A percentile compares a stretch with the other conserved stretches of the same genome.
phyloP scores from a whole-genome alignment of 495 filamentous ascomycete species.

The Niebla homalea region DNA sequence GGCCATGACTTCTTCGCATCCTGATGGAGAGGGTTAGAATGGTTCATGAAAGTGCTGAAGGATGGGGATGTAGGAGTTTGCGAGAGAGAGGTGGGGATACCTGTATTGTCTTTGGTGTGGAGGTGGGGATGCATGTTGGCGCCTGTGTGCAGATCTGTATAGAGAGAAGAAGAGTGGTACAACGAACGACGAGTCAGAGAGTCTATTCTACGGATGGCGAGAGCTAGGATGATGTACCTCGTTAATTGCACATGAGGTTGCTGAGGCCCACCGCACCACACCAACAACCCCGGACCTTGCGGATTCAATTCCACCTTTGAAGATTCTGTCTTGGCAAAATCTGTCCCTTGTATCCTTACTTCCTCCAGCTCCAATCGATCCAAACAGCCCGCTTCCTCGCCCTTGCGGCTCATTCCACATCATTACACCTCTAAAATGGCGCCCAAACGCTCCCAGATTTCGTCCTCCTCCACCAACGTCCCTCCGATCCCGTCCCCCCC shows the following conservation, averaged over 20 bases:
- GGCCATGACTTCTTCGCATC: constrained; percentile 83
- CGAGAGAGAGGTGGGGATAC: constrained; percentile 31
- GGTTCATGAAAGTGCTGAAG: constrained; percentile 5
- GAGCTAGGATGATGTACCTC: too few species aligned
- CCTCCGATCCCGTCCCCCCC: constrained; percentile 20
- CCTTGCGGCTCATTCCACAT: not conserved
- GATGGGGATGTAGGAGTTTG: constrained; percentile 1
- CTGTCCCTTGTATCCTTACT: too few species aligned
- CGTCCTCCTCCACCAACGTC: constrained; percentile 23
- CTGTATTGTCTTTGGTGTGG: constrained; percentile 77
- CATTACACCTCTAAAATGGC: constrained; percentile 27
- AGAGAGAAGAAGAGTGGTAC: too few species aligned
- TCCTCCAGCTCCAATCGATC: too few species aligned
- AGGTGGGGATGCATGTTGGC: constrained; percentile 83
- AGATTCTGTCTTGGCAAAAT: too few species aligned
- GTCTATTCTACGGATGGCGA: too few species aligned
- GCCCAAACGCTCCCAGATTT: constrained; percentile 30
- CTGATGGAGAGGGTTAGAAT: constrained; percentile 29
- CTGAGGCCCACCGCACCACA: too few species aligned
- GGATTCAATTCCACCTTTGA: too few species aligned
- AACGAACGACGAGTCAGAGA: too few species aligned
- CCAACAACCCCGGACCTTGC: too few species aligned
- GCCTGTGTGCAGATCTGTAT: too few species aligned
- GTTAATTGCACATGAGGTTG: too few species aligned
- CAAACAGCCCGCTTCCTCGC: not conserved